Conservation (phyloP, 1,284 basidiomycete genomes). For the Crepidotus sp. region DNA sequence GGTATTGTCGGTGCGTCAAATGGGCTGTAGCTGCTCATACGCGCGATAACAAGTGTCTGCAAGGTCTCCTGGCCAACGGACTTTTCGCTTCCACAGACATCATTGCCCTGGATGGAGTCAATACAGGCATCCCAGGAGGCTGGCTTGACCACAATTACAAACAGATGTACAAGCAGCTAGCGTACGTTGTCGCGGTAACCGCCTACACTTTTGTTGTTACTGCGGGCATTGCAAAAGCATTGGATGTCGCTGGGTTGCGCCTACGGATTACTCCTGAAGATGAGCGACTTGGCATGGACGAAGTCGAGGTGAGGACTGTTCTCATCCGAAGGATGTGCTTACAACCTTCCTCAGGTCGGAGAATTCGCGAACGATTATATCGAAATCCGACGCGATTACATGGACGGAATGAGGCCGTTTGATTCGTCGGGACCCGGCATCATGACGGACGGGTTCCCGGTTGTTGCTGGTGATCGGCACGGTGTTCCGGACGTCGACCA, state of each 20-base stretch:
- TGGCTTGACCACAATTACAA: slow-evolving; percentile 69
- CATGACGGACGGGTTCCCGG: slow-evolving; percentile 17
- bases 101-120: slow-evolving; percentile 69
- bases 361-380: slow-evolving; percentile 75
- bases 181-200: slow-evolving; percentile 67
- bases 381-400: slow-evolving; percentile 63
- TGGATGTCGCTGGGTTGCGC: slow-evolving; percentile 71
- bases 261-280: slow-evolving; percentile 69
- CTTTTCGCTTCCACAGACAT: slow-evolving; percentile 66
- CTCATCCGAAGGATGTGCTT: not conserved
- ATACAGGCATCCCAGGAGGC: slow-evolving; percentile 58
- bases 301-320: slow-evolving; percentile 56
- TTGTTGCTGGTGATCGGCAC: slow-evolving; percentile 42
- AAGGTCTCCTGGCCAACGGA: slow-evolving; percentile 57
- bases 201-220: slow-evolving; percentile 63
- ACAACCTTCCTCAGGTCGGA: slow-evolving; percentile 45
- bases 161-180: slow-evolving; percentile 61
- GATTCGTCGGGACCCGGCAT: no score
- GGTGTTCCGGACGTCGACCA: slow-evolving; percentile 31
- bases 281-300: slow-evolving; percentile 85
- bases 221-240: slow-evolving; percentile 53
- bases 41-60: no score
- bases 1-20: no score
- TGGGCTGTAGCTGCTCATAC: no score
- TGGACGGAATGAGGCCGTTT: slow-evolving; percentile 37